These are phyloP conservation scores for Alternaria sp. DNA, from an alignment of 2,329 filamentous ascomycete species.

Conservation along the genomic window DNA sequence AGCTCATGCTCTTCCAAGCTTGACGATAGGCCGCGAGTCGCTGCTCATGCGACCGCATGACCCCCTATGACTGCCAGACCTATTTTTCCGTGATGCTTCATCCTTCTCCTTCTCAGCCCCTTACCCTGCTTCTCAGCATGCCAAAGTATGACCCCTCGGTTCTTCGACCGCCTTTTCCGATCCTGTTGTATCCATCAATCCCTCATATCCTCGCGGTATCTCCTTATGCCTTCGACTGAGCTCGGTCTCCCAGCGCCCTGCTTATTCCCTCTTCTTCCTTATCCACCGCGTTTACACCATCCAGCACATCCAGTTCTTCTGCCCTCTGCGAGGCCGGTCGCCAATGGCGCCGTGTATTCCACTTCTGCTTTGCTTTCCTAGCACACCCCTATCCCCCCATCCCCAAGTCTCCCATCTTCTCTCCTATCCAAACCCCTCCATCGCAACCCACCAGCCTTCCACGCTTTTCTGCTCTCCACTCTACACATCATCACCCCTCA, in stretches of 20 bases:
- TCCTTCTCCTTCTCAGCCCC: neutral
- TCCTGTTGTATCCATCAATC: neutral
- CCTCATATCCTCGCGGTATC: neutral
- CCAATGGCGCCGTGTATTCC: neutral
- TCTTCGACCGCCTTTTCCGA: neutral
- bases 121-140: neutral
- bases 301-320: neutral
- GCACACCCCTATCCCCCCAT: neutral
- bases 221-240: too few relatives aligned
- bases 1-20: neutral
- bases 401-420: neutral
- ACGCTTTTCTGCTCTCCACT: neutral
- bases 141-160: neutral
- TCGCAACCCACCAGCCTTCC: neutral
- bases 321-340: neutral
- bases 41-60: neutral
- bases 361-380: neutral
- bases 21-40: neutral
- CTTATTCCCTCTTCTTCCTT: neutral
- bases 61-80: neutral
- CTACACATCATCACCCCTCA: slow-evolving; percentile 3
- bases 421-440: neutral
- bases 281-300: neutral
- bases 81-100: neutral
- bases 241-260: neutral